A percentile compares a stretch with the other conserved stretches of the same genome.
These are phyloP conservation scores for Gynandropsis gynandra DNA, from an alignment of 345 rosid species.

Conservation along the genomic window DNA sequence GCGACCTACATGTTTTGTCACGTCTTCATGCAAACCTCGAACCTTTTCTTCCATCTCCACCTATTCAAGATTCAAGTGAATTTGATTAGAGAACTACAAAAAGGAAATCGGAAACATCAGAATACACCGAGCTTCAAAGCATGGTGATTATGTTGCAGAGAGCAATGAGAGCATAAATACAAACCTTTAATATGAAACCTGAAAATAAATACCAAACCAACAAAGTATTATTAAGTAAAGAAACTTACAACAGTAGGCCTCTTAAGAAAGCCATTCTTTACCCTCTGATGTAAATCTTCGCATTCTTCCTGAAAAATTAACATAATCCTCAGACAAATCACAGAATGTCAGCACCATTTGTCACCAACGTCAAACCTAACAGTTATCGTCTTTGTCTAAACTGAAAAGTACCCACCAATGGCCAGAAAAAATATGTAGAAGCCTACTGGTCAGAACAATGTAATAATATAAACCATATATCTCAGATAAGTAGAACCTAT, in stretches of 20 bases:
- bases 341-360: background rate
- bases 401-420: background rate
- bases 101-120: slow-evolving; percentile 12
- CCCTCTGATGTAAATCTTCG: slow-evolving; percentile 51
- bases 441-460: background rate
- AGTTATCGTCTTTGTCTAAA: background rate
- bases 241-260: slow-evolving; percentile 64
- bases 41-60: slow-evolving; percentile 64
- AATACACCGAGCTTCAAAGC: background rate
- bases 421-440: background rate
- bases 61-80: slow-evolving; percentile 33
- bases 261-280: slow-evolving; percentile 46
- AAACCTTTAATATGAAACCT: slow-evolving; percentile 9
- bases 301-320: slow-evolving; percentile 65
- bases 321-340: slow-evolving; percentile 16
- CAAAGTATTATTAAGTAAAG: background rate
- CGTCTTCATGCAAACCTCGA: slow-evolving; percentile 53
- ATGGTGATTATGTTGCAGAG: slow-evolving; percentile 4
- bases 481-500: slow-evolving; percentile 1
- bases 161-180: slow-evolving; percentile 1
- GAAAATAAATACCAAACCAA: slow-evolving; percentile 10
- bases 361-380: too few species aligned
- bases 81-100: slow-evolving; percentile 12
- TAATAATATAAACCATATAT: background rate
- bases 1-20: slow-evolving; percentile 70